Evolutionary conservation across 192 early-diverging fungal species (phyloP), one percentile per base, ranked within the genome.

Genomic region (Backusella morwellensis): DNA sequence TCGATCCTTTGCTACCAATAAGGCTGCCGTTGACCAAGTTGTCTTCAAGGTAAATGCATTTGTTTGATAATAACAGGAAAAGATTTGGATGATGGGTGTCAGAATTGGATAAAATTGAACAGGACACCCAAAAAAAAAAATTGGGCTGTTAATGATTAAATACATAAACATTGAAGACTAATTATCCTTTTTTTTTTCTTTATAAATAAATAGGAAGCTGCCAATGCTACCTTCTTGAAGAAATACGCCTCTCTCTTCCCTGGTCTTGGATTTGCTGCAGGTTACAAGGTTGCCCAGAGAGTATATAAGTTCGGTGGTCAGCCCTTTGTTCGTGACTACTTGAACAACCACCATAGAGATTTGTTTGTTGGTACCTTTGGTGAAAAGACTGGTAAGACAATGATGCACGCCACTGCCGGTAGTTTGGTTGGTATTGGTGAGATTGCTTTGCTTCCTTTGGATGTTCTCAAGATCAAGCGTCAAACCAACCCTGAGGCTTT

Each of bases 291-390:
- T 42, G 83, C 94, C 74, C 98, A 99, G 87, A 91, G 98, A 75
- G 89, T 98, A 66, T 99, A 99, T 91, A 99, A 99, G 86, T 99
- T 97, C 77, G 97, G 97, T 78, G 98, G 98, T 5, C 98, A 99
- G 86, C 96, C 97, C 17, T 95, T 94, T 77, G 95, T 96, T 38
- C 95, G 93, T 81, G 98, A 99, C 85, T 96, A 90, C 81, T 80
- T 99, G 68, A 95, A 96, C 84, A 90, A 78, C 52, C 80, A 98
- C 86, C 89, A 97, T 87, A 91, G 92, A 73, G 78, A 82, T 26
- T 66, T 85, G 47, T 99, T 99, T 83, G 86, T 89, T 47, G 79
- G 79, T 26, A 83, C 90, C 35, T 98, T 98, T 90, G 97, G 97
- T 36, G 98, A 99, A 80, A 91, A 93, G 80, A 94, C 94, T 73